These are phyloP conservation scores for Arthrobotrys pseudoclavata DNA, from an alignment of 2,329 filamentous ascomycete genomes.

Conservation along the genomic window DNA sequence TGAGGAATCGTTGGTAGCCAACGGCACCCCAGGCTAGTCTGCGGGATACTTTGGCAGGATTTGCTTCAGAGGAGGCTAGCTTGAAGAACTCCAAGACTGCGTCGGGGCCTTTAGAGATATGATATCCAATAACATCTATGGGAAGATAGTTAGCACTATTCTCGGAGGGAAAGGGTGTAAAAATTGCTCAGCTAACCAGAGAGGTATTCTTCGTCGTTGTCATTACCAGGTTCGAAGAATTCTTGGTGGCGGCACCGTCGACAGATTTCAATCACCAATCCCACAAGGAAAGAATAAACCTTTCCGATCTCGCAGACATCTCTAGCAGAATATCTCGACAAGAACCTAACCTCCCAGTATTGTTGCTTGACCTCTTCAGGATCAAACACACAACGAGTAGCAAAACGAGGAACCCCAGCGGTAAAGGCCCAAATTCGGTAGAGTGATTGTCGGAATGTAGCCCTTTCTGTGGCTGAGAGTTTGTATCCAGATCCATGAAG, in stretches of 20 bases:
- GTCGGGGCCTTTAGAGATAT: constrained; percentile 56
- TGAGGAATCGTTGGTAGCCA: constrained; percentile 59
- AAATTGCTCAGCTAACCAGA: constrained; percentile 37
- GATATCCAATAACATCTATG: constrained; percentile 58
- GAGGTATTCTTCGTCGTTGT: constrained; percentile 59
- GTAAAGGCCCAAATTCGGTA: constrained; percentile 59
- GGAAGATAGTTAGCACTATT: not conserved
- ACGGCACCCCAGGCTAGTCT: constrained; percentile 58
- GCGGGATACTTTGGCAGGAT: constrained; percentile 49
- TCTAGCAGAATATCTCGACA: constrained; percentile 51
- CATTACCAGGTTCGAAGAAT: constrained; percentile 58
- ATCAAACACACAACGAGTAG: constrained; percentile 54
- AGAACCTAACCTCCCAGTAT: constrained; percentile 58
- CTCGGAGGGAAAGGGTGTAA: not conserved
- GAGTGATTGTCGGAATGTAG: constrained; percentile 43
- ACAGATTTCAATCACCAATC: constrained; percentile 54
- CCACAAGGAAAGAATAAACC: constrained; percentile 57
- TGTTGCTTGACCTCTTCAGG: constrained; percentile 56
- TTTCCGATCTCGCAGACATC: constrained; percentile 59
- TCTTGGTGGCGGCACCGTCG: constrained; percentile 54
- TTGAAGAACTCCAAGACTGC: constrained; percentile 54
- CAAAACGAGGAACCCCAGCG: constrained; percentile 51
- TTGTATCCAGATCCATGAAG: constrained; percentile 45
- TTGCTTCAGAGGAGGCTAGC: constrained; percentile 38
- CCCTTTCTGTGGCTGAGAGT: constrained; percentile 33